Base-by-base conservation (phyloP, 225 moss, liverwort and hornwort species). In the Pleurozium schreberi region DNA sequence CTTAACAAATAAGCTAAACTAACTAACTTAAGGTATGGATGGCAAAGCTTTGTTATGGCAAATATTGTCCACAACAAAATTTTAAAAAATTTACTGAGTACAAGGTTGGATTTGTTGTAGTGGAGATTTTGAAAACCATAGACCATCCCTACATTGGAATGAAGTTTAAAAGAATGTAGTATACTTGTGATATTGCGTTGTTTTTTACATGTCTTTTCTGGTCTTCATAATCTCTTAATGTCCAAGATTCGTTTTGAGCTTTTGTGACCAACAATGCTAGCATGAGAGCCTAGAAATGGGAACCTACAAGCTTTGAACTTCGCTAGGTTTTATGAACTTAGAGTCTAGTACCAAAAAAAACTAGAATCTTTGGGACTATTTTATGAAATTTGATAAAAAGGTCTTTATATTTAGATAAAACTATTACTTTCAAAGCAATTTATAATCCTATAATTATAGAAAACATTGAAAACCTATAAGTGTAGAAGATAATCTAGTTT, bases 81-180 rank as follows among this genome's bases (percentile, higher is more conserved):
- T 53, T n/a, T n/a, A n/a, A 0, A 15, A 33, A 10, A 36, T 36
- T 53, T 76, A 5, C 0, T 2, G 0, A 5, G 1, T 9, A 52
- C 13, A 36, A 23, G 36, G 36, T 22, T 14, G 6, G 1, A 23
- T 52, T 76, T 23, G 36, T 14, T 53, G 9, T 9, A 14, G 5
- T 1, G 0, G 2, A 76, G 1, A 76, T 14, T 5, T 0, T 36
- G 8, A 36, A 53, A 50, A 75, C 34, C 3, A 18, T 2, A 8
- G 21, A 1, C 8, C 1, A 0, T 5, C 5, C 5, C 3, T 76
- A 1, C 8, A 2, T 76, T 76, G 36, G 9, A 76, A 23, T 0
- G 3, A 5, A 23, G 5, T 76, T 76, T 9, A 34, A 52, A 34
- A 14, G 9, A 23, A 76, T 34, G 5, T 12, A 14, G 8, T 69